phyloP scores from a whole-genome alignment of 441 rosid species.

The Macaranga tanarius region DNA sequence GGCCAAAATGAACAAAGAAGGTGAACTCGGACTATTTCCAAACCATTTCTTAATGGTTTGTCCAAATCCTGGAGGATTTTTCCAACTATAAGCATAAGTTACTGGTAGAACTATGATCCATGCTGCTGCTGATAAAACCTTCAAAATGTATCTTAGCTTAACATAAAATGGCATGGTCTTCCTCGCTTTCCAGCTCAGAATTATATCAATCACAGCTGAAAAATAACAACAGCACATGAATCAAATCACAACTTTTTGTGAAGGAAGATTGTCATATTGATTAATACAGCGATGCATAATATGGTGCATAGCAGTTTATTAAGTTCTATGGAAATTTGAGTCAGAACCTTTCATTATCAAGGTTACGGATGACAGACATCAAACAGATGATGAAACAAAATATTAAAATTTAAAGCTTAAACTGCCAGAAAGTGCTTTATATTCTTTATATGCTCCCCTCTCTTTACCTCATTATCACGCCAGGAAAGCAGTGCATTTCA shows the following conservation, averaged over 20 bases:
- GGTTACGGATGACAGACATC: neutral
- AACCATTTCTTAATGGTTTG: slow-evolving; percentile 94
- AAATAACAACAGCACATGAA: slow-evolving; percentile 3
- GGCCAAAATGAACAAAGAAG: slow-evolving; percentile 79
- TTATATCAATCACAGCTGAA: slow-evolving; percentile 86
- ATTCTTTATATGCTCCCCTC: neutral
- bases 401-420: neutral
- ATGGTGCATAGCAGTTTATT: neutral
- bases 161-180: slow-evolving; percentile 87
- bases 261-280: neutral
- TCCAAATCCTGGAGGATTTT: slow-evolving; percentile 86
- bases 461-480: neutral
- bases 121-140: slow-evolving; percentile 88
- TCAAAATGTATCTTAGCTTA: slow-evolving; percentile 93
- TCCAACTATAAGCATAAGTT: slow-evolving; percentile 89
- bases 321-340: neutral
- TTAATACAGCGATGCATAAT: neutral
- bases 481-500: neutral
- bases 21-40: slow-evolving; percentile 68
- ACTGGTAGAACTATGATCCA: slow-evolving; percentile 94
- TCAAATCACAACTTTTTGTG: slow-evolving; percentile 6
- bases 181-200: slow-evolving; percentile 88
- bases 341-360: neutral
- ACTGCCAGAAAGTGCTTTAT: neutral
- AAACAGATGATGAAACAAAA: neutral